Evolutionary conservation across 225 moss, liverwort and hornwort genomes (phyloP).

Genomic region (Bryum argenteum): DNA sequence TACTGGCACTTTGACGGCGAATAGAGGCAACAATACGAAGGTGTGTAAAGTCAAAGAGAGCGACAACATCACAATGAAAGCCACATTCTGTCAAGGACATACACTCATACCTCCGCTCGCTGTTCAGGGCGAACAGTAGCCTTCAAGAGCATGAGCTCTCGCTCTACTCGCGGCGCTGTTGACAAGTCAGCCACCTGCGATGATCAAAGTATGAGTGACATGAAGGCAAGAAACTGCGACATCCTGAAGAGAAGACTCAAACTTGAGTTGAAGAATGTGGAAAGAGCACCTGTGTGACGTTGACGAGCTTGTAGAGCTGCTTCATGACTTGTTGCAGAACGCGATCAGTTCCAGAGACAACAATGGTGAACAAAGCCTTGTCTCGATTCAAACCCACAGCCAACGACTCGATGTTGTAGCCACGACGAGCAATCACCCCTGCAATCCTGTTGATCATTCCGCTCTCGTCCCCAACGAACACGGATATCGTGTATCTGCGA

Average conservation of each 20-base stretch:
- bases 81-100: not conserved
- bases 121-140: slow-evolving; percentile 59
- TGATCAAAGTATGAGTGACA: not conserved
- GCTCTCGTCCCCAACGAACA: slow-evolving; percentile 96
- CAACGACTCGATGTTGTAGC: slow-evolving; percentile 95
- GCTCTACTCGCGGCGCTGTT: slow-evolving; percentile 66
- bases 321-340: slow-evolving; percentile 87
- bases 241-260: not conserved
- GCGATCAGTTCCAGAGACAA: slow-evolving; percentile 77
- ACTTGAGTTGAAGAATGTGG: not conserved
- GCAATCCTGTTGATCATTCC: slow-evolving; percentile 99
- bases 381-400: slow-evolving; percentile 84
- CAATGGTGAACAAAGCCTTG: slow-evolving; percentile 79
- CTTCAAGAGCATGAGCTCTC: slow-evolving; percentile 82
- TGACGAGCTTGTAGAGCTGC: slow-evolving; percentile 82
- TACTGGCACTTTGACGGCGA: not conserved
- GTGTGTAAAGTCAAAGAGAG: too few relatives aligned
- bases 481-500: slow-evolving; percentile 94
- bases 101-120: slow-evolving; percentile 55
- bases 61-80: not conserved
- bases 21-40: not conserved
- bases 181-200: slow-evolving; percentile 72
- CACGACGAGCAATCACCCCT: slow-evolving; percentile 89
- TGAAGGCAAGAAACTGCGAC: not conserved
- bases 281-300: slow-evolving; percentile 64